These are phyloP conservation scores for Acacia pycnantha DNA, from an alignment of 331 rosid species.

Conservation along the genomic window DNA sequence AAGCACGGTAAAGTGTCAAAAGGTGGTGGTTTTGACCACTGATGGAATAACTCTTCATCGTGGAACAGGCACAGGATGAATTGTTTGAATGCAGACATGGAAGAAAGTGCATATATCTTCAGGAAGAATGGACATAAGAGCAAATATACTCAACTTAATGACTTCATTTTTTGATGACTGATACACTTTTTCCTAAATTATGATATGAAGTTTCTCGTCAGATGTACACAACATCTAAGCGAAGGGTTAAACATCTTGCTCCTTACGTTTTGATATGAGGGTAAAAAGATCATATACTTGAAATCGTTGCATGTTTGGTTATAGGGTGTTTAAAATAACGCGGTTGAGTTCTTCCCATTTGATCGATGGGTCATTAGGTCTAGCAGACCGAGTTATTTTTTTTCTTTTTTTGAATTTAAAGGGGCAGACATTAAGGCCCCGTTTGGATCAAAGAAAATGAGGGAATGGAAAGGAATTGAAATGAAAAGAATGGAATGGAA, in stretches of 20 bases:
- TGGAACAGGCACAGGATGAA: constrained; percentile 85
- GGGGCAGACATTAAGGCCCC: no score
- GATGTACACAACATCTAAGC: neutral
- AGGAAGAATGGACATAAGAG: constrained; percentile 36
- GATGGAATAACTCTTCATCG: constrained; percentile 11
- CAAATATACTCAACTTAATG: constrained; percentile 53
- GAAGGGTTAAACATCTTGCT: constrained; percentile 1
- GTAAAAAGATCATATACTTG: neutral
- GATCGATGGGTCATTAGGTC: neutral
- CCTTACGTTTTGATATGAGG: neutral
- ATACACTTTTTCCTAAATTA: constrained; percentile 5
- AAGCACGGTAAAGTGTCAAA: neutral
- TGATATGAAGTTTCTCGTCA: constrained; percentile 10
- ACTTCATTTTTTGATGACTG: constrained; percentile 68
- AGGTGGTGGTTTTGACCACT: neutral
- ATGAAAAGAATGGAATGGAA: no score
- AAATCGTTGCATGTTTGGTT: neutral
- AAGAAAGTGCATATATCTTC: constrained; percentile 60
- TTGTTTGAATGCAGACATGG: constrained; percentile 65
- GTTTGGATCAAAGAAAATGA: no score
- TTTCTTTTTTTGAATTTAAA: no score
- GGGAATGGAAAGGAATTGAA: no score
- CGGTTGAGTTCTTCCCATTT: neutral
- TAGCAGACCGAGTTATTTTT: neutral
- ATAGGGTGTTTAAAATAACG: neutral